Conservation (phyloP, 208 protist genomes). For the Porcisia deanei region DNA sequence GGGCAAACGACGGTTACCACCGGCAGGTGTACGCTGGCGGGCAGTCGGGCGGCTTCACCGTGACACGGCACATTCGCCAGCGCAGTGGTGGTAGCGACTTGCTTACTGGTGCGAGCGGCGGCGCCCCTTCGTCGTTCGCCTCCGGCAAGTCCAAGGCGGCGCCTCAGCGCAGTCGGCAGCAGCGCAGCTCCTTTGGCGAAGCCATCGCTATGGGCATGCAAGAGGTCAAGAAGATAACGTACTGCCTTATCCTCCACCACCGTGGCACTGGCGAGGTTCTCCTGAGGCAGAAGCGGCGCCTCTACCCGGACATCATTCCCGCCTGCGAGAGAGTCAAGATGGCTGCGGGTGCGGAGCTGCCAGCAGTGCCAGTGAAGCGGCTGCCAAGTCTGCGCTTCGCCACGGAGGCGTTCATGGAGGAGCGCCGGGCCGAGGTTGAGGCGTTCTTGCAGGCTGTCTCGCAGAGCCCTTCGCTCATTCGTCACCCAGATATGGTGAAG, state of each 20-base stretch:
- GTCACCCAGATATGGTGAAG: slow-evolving; percentile 46
- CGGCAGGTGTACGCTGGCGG: slow-evolving; percentile 13
- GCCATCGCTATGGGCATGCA: not conserved
- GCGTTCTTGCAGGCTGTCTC: slow-evolving; percentile 36
- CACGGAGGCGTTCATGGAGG: slow-evolving; percentile 52
- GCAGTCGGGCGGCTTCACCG: slow-evolving; percentile 30
- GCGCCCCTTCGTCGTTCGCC: not conserved
- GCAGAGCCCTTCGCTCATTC: slow-evolving; percentile 43
- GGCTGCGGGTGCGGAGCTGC: slow-evolving; percentile 26
- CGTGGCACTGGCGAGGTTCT: slow-evolving; percentile 12
- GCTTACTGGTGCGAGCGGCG: not conserved
- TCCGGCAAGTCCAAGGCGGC: not conserved
- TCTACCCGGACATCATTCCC: slow-evolving; percentile 47
- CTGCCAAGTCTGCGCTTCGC: slow-evolving; percentile 54
- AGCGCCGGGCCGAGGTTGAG: slow-evolving; percentile 49
- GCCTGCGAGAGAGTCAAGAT: slow-evolving; percentile 35
- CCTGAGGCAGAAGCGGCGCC: slow-evolving; percentile 16
- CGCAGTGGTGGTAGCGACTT: slow-evolving; percentile 19
- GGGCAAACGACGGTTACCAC: slow-evolving; percentile 16
- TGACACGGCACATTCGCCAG: slow-evolving; percentile 30
- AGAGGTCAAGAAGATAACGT: slow-evolving; percentile 42
- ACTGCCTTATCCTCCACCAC: slow-evolving; percentile 18
- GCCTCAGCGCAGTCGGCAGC: not conserved
- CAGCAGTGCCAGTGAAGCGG: slow-evolving; percentile 32
- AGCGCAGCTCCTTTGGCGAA: not conserved